These are phyloP conservation scores for Chrysoporthe austroafricana DNA, from an alignment of 2,329 filamentous ascomycete genomes.

Conservation along the genomic window DNA sequence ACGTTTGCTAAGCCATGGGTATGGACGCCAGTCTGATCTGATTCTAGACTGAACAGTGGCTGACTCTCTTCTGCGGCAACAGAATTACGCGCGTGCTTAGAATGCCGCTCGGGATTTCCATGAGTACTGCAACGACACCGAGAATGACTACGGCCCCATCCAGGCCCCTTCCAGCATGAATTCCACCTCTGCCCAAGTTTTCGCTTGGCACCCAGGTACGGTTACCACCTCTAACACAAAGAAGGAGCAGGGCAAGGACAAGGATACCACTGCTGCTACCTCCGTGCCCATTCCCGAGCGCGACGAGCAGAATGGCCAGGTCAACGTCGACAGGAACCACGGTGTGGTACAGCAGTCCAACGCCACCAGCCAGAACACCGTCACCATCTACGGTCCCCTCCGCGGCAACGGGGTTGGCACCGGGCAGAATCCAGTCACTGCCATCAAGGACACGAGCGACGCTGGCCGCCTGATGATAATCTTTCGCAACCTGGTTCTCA, in stretches of 20 bases:
- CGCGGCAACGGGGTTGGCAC: background rate
- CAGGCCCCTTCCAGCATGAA: slow-evolving; percentile 10
- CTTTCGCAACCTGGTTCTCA: slow-evolving; percentile 15
- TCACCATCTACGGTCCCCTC: slow-evolving; percentile 16
- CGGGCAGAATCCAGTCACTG: background rate
- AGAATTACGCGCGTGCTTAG: slow-evolving; percentile 28
- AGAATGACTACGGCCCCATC: slow-evolving; percentile 22
- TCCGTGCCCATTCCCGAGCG: background rate
- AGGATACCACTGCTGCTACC: background rate
- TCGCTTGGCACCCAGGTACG: background rate
- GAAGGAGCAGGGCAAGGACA: background rate
- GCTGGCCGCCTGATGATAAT: slow-evolving; percentile 18
- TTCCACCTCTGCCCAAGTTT: background rate
- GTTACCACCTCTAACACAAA: background rate
- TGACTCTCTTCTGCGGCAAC: background rate
- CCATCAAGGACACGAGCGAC: background rate
- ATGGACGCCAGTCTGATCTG: background rate
- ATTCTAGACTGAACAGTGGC: background rate
- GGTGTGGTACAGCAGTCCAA: no score
- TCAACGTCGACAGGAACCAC: background rate
- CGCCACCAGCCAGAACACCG: background rate
- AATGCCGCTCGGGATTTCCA: slow-evolving; percentile 24
- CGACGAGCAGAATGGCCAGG: background rate
- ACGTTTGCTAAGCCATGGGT: slow-evolving; percentile 25
- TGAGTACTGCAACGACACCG: slow-evolving; percentile 25